These are phyloP conservation scores for Salvia splendens DNA, from an alignment of 257 asterid species.

Conservation along the genomic window DNA sequence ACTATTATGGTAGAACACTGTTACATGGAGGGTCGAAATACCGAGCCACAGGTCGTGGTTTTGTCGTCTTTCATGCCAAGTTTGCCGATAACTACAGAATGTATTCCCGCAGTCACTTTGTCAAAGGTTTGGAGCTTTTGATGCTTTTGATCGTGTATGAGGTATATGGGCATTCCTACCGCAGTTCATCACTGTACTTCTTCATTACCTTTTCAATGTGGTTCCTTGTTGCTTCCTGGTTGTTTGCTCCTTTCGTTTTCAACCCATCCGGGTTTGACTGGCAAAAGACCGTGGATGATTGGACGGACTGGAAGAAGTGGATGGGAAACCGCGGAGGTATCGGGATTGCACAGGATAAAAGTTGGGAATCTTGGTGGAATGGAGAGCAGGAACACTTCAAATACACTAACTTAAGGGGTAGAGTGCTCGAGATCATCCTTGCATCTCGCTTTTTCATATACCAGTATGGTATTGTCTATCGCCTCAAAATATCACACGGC, in stretches of 20 bases:
- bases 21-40: conserved; percentile 34
- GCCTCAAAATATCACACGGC: conserved; percentile 25
- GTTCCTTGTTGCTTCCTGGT: conserved; percentile 38
- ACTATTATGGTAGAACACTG: conserved; percentile 31
- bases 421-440: conserved; percentile 33
- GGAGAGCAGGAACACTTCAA: conserved; percentile 35
- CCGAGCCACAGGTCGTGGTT: conserved; percentile 35
- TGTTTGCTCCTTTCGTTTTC: conserved; percentile 35
- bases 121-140: conserved; percentile 35
- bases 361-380: conserved; percentile 39
- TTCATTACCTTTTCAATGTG: conserved; percentile 36
- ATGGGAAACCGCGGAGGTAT: conserved; percentile 35
- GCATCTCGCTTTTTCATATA: conserved; percentile 26
- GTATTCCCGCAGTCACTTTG: conserved; percentile 35
- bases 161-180: conserved; percentile 31
- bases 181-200: conserved; percentile 29
- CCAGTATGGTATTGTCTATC: conserved; percentile 33
- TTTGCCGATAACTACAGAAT: conserved; percentile 33
- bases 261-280: conserved; percentile 35
- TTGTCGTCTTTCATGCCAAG: conserved; percentile 35
- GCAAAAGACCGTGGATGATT: conserved; percentile 36
- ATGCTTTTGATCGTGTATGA: conserved; percentile 30
- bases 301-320: conserved; percentile 37
- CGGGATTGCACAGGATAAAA: conserved; percentile 31
- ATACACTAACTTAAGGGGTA: conserved; percentile 34